Evolutionary conservation across 306 rosid species (phyloP).

Genomic region (Casuarina cunninghamiana): DNA sequence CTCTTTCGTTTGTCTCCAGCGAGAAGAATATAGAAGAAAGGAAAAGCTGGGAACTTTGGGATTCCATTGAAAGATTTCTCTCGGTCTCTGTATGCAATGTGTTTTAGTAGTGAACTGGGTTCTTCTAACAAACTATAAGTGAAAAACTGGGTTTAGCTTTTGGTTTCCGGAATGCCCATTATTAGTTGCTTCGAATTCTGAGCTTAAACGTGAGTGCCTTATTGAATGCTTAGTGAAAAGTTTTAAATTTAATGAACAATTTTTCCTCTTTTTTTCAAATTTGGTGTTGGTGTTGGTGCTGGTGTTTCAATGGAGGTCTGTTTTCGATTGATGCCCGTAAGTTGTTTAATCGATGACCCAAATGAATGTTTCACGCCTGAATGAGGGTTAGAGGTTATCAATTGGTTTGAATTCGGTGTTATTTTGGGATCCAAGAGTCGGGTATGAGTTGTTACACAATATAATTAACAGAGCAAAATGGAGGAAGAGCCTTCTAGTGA

Average conservation of each 20-base stretch:
- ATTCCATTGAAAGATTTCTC: neutral
- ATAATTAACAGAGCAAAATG: conserved; percentile 3
- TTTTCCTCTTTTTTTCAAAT: neutral
- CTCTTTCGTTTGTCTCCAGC: neutral
- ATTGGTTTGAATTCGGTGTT: neutral
- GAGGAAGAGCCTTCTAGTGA: conserved; percentile 17
- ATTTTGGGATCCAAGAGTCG: conserved; percentile 6
- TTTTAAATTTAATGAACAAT: neutral
- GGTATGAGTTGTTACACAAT: neutral
- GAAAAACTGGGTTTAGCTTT: neutral
- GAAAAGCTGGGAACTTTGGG: neutral
- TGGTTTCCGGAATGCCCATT: neutral
- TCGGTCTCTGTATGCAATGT: neutral
- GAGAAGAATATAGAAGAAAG: neutral
- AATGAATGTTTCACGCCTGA: neutral
- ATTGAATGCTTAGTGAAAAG: neutral
- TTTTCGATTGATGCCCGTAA: neutral
- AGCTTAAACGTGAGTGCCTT: neutral
- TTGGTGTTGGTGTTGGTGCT: neutral
- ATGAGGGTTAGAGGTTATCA: conserved; percentile 4
- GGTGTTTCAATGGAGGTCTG: too few species aligned
- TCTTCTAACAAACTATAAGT: neutral
- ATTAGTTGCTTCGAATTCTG: neutral
- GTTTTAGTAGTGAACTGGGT: neutral
- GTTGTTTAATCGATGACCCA: neutral